These are phyloP conservation scores for Aspergillus flavus DNA, from an alignment of 2,329 filamentous ascomycete species.

Conservation along the genomic window DNA sequence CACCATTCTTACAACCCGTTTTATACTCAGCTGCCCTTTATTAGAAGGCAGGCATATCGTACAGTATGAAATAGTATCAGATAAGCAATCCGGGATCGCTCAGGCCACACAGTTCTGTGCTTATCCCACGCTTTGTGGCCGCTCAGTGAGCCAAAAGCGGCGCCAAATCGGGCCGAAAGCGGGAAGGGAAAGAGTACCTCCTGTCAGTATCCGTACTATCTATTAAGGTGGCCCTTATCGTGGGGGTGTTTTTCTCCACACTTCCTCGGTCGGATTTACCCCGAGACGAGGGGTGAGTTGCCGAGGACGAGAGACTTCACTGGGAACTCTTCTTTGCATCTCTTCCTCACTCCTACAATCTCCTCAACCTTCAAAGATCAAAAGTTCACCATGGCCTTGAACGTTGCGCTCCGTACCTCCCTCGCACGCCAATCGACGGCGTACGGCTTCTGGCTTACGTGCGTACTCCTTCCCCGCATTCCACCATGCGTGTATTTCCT, in stretches of 20 bases:
- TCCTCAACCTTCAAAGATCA: neutral
- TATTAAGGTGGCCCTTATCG: neutral
- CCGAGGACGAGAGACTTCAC: neutral
- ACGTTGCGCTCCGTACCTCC: constrained; percentile 15
- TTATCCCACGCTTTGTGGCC: too few species aligned
- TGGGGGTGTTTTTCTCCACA: neutral
- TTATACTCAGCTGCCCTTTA: too few species aligned
- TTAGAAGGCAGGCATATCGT: too few species aligned
- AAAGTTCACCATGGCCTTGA: neutral
- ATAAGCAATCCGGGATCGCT: too few species aligned
- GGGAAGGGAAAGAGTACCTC: too few species aligned
- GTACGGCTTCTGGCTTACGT: constrained; percentile 42
- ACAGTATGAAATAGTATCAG: too few species aligned
- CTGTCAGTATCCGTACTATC: too few species aligned
- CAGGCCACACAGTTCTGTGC: too few species aligned
- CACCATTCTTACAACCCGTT: too few species aligned
- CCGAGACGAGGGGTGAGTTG: neutral
- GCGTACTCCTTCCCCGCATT: neutral
- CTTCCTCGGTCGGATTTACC: constrained; percentile 4
- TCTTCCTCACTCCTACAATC: neutral
- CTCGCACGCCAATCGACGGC: constrained; percentile 21
- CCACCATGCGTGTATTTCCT: neutral
- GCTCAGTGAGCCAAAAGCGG: too few species aligned
- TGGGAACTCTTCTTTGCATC: neutral
- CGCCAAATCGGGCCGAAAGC: too few species aligned